A percentile compares a stretch with the other conserved stretches of the same genome.
phyloP scores from a whole-genome alignment of 78 protist species.

The Dictyostelium purpureum region DNA sequence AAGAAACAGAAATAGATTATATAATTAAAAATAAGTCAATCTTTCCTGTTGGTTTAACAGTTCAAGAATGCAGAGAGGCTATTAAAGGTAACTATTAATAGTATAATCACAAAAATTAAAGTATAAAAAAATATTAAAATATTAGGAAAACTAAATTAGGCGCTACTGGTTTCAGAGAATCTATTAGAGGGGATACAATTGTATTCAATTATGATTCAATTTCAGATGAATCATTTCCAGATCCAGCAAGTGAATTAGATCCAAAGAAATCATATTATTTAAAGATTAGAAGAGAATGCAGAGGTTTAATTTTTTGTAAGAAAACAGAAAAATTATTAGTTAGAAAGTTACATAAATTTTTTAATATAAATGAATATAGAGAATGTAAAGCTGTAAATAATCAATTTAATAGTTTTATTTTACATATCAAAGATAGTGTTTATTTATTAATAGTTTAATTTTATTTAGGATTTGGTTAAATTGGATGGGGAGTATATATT shows the following conservation, averaged over 20 bases:
- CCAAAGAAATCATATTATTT: slow-evolving; percentile 11
- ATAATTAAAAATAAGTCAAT: background rate
- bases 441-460: background rate
- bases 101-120: too few relatives aligned
- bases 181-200: background rate
- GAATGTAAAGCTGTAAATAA: slow-evolving; percentile 6
- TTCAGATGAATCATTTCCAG: slow-evolving; percentile 35
- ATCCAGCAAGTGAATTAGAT: background rate
- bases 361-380: slow-evolving; percentile 34
- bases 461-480: background rate
- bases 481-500: slow-evolving; percentile 23
- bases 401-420: too few relatives aligned
- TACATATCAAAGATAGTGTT: background rate
- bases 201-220: slow-evolving; percentile 44
- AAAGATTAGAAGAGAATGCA: slow-evolving; percentile 63
- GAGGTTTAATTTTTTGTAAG: slow-evolving; percentile 43
- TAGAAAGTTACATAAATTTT: slow-evolving; percentile 69
- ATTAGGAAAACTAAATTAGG: too few relatives aligned
- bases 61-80: slow-evolving; percentile 35
- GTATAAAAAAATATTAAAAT: too few relatives aligned
- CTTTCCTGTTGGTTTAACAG: background rate
- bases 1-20: slow-evolving; percentile 4
- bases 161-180: slow-evolving; percentile 55
- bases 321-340: slow-evolving; percentile 10
- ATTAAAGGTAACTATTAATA: too few relatives aligned